Evolutionary conservation across 108 stramenopile genomes (phyloP).

Genomic region (Cyclotella cryptica): DNA sequence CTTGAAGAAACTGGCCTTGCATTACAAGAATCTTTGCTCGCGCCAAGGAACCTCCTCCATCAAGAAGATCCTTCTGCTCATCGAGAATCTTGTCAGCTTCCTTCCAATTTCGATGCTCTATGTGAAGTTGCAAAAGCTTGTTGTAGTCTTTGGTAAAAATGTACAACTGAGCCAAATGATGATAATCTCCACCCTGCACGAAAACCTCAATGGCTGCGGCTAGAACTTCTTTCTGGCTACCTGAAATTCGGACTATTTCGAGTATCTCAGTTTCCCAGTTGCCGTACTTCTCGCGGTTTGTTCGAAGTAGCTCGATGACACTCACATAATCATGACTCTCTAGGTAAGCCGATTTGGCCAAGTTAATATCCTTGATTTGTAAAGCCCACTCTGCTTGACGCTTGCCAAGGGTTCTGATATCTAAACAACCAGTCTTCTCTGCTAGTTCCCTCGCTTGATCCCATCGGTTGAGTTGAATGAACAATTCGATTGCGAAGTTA

Average conservation of each 20-base stretch:
- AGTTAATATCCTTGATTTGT: slow-evolving; percentile 41
- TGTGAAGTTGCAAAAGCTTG: slow-evolving; percentile 11
- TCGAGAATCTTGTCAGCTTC: neutral
- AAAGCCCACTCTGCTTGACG: slow-evolving; percentile 22
- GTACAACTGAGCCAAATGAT: neutral
- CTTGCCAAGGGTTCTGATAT: neutral
- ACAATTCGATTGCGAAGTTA: slow-evolving; percentile 60
- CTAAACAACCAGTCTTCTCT: slow-evolving; percentile 3
- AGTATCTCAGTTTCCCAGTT: slow-evolving; percentile 12
- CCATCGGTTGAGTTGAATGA: slow-evolving; percentile 64
- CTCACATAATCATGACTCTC: neutral
- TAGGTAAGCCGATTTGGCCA: slow-evolving; percentile 49
- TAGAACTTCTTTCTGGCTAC: neutral
- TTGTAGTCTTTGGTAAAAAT: neutral
- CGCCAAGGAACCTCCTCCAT: slow-evolving; percentile 27
- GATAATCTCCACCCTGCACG: neutral
- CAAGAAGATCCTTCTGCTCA: neutral
- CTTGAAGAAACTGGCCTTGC: slow-evolving; percentile 66
- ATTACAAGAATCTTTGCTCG: slow-evolving; percentile 70
- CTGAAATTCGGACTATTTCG: neutral
- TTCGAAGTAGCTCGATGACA: neutral
- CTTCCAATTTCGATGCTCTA: neutral
- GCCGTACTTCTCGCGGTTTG: neutral
- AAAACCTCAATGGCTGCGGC: neutral
- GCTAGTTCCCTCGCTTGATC: slow-evolving; percentile 68